Percentiles rank a stretch among this genome's conserved stretches.
Evolutionary conservation across 495 filamentous ascomycete genomes (phyloP).

Genomic region (Penicillium paradoxum): DNA sequence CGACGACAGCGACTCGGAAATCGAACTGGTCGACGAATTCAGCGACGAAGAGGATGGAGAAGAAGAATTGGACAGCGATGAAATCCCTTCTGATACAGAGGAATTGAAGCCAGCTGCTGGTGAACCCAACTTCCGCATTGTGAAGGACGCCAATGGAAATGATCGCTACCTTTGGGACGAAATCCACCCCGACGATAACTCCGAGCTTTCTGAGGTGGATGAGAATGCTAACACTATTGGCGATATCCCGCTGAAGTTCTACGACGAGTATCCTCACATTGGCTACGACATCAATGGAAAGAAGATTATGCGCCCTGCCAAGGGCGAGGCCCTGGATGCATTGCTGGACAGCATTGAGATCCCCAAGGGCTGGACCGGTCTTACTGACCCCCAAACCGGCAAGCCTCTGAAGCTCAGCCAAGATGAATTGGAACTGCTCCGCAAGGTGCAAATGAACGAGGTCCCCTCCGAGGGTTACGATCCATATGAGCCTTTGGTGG

Average conservation of each 20-base stretch:
- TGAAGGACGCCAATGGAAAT: slow-evolving; percentile 68
- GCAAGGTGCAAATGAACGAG: slow-evolving; percentile 87
- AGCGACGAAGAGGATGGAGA: slow-evolving; percentile 38
- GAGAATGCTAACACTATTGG: slow-evolving; percentile 86
- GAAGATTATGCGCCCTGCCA: slow-evolving; percentile 92
- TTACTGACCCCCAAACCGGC: slow-evolving; percentile 88
- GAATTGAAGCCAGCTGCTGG: slow-evolving; percentile 14
- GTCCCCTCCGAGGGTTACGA: slow-evolving; percentile 82
- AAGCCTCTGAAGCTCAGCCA: slow-evolving; percentile 83
- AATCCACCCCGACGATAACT: slow-evolving; percentile 93
- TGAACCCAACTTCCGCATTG: slow-evolving; percentile 43
- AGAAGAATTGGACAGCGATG: slow-evolving; percentile 47
- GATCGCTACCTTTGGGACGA: slow-evolving; percentile 75
- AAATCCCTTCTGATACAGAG: slow-evolving; percentile 47
- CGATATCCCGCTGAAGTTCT: slow-evolving; percentile 88
- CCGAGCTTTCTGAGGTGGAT: slow-evolving; percentile 83
- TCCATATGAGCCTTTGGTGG: slow-evolving; percentile 85
- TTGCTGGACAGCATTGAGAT: slow-evolving; percentile 93
- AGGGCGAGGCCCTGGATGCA: slow-evolving; percentile 89
- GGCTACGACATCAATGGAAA: slow-evolving; percentile 98
- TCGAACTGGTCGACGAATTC: slow-evolving; percentile 44
- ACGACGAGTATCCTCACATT: slow-evolving; percentile 96
- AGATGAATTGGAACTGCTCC: slow-evolving; percentile 83
- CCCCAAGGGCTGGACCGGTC: slow-evolving; percentile 96
- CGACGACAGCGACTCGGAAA: slow-evolving; percentile 41